Percentiles rank a stretch among this genome's conserved stretches.
phyloP scores from a whole-genome alignment of 768 basidiomycete genomes.

The Trametes coccinea region DNA sequence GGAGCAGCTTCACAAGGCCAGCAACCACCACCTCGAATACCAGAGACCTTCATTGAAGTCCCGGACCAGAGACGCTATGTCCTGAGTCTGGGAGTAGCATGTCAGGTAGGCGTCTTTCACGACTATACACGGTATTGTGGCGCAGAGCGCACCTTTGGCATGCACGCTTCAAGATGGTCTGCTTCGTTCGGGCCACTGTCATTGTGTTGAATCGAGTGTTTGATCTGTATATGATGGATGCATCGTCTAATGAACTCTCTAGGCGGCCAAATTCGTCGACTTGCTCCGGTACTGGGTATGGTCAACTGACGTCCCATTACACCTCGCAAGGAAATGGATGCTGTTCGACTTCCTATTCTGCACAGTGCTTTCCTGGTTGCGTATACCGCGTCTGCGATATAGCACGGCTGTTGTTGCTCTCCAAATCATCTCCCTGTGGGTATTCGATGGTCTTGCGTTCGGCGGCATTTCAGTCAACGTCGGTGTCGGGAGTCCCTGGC shows the following conservation, averaged over 20 bases:
- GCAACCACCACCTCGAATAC: constrained; percentile 53
- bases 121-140: neutral
- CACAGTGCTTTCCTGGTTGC: constrained; percentile 55
- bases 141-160: neutral
- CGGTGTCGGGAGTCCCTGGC: constrained; percentile 35
- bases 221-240: neutral
- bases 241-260: neutral
- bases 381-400: constrained; percentile 75
- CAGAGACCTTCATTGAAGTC: constrained; percentile 70
- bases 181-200: no score
- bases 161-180: no score
- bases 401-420: constrained; percentile 60
- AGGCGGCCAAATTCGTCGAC: constrained; percentile 81
- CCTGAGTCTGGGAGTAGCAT: constrained; percentile 70
- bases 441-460: constrained; percentile 70
- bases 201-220: neutral
- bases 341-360: constrained; percentile 66
- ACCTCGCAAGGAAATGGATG: constrained; percentile 68
- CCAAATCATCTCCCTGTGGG: constrained; percentile 60
- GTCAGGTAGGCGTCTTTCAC: constrained; percentile 58
- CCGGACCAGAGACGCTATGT: constrained; percentile 81
- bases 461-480: constrained; percentile 66
- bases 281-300: constrained; percentile 56
- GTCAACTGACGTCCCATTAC: constrained; percentile 42
- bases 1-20: constrained; percentile 10